Evolutionary conservation across 2,329 filamentous ascomycete species (phyloP).

Genomic region (Trichoderma hamatum): DNA sequence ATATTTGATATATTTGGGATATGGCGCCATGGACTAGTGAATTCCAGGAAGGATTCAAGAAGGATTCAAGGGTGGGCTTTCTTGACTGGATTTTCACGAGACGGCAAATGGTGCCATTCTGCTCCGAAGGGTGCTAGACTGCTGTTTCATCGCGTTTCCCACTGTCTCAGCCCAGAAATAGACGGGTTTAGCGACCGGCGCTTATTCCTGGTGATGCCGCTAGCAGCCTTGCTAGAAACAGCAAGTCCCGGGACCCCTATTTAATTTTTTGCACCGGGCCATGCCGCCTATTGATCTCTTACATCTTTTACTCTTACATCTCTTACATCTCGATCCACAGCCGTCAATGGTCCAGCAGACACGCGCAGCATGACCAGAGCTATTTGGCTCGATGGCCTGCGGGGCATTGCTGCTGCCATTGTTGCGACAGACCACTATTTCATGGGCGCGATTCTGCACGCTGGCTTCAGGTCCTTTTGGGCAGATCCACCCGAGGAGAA

Average conservation of each 20-base stretch:
- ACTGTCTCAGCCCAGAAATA: too few relatives aligned
- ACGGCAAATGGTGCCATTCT: too few relatives aligned
- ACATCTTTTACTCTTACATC: neutral
- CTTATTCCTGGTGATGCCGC: neutral
- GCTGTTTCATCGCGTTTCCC: neutral
- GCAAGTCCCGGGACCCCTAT: slow-evolving; percentile 9
- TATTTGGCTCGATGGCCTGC: slow-evolving; percentile 19
- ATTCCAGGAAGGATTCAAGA: neutral
- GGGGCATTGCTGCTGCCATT: slow-evolving; percentile 22
- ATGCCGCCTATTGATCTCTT: neutral
- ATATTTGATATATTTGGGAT: neutral
- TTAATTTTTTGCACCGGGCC: too few relatives aligned
- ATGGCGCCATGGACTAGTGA: neutral
- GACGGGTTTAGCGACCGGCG: too few relatives aligned
- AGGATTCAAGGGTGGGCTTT: neutral
- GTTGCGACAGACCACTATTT: slow-evolving; percentile 23
- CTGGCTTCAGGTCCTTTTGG: slow-evolving; percentile 24
- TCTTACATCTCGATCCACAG: neutral
- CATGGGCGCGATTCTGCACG: slow-evolving; percentile 18
- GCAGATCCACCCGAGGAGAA: slow-evolving; percentile 21
- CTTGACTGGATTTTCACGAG: neutral
- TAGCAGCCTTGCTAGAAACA: slow-evolving; percentile 14
- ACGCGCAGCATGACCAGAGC: slow-evolving; percentile 17
- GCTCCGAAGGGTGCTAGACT: too few relatives aligned
- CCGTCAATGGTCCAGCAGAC: neutral